phyloP scores from a whole-genome alignment of 2,329 filamentous ascomycete genomes.

The Botryotinia convoluta region DNA sequence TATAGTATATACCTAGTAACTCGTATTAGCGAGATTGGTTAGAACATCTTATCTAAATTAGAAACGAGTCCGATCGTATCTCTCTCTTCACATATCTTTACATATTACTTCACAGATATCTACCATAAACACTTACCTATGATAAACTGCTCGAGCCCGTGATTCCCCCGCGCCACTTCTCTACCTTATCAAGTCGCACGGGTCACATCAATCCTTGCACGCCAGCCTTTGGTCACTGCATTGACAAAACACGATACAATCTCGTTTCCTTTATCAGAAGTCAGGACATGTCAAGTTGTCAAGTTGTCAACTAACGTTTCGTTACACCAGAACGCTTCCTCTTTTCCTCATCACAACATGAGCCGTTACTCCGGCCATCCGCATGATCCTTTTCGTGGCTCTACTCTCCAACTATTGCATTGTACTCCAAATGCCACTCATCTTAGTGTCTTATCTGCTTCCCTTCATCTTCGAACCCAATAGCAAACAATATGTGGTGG shows the following conservation, averaged over 20 bases:
- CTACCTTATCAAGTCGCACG: slow-evolving; percentile 2
- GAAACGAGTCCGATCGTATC: not conserved
- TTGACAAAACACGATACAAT: slow-evolving; percentile 10
- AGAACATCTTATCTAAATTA: not conserved
- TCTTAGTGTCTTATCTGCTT: not conserved
- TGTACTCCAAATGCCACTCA: slow-evolving; percentile 3
- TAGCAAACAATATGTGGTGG: not conserved
- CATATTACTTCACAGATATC: not conserved
- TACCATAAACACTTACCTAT: not conserved
- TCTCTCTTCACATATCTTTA: not conserved
- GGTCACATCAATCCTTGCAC: not conserved
- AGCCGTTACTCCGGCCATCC: slow-evolving; percentile 13
- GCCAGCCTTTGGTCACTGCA: slow-evolving; percentile 1
- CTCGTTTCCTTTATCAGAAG: not conserved
- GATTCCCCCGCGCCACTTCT: not conserved
- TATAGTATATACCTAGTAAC: not conserved
- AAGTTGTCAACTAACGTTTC: not conserved
- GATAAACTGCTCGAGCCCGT: not conserved
- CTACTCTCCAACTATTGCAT: not conserved
- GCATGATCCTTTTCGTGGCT: slow-evolving; percentile 19
- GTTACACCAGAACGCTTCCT: slow-evolving; percentile 6
- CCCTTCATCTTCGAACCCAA: not conserved
- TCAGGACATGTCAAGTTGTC: not conserved
- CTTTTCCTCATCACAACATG: slow-evolving; percentile 9
- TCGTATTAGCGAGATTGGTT: not conserved